Evolutionary conservation across 768 basidiomycete species (phyloP).

Genomic region (Xanthoconium stramineum): DNA sequence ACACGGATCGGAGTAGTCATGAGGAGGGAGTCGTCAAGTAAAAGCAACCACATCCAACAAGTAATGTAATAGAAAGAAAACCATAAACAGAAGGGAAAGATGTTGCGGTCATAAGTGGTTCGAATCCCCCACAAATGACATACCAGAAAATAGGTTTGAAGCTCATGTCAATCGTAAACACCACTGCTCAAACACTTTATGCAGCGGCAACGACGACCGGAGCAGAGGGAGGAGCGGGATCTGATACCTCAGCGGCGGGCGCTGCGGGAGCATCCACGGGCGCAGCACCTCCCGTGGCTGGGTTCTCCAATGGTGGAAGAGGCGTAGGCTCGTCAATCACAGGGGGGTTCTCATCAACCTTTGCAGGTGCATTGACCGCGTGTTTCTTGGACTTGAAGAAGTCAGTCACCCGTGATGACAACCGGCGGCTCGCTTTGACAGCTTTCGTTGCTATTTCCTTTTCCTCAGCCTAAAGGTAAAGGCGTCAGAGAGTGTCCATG

Average conservation of each 20-base stretch:
- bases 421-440: constrained; percentile 71
- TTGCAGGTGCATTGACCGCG: constrained; percentile 65
- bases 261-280: constrained; percentile 30
- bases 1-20: constrained; percentile 62
- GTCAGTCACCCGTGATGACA: constrained; percentile 79
- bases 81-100: constrained; percentile 34
- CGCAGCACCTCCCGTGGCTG: constrained; percentile 49
- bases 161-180: constrained; percentile 46
- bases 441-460: constrained; percentile 50
- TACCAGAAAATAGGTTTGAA: constrained; percentile 32
- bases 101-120: constrained; percentile 37
- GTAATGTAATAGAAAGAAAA: constrained; percentile 39
- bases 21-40: constrained; percentile 57
- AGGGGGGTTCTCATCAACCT: constrained; percentile 87
- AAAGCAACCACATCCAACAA: constrained; percentile 60
- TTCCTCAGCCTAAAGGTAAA: constrained; percentile 38
- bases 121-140: constrained; percentile 37
- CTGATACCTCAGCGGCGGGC: constrained; percentile 34
- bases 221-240: constrained; percentile 45
- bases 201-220: constrained; percentile 79
- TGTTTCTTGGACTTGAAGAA: constrained; percentile 76
- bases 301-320: constrained; percentile 82
- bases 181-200: constrained; percentile 40
- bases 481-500: neutral
- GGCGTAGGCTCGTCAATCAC: constrained; percentile 81